Percentiles rank a stretch among this genome's conserved stretches.
Conservation (phyloP, 2,329 filamentous ascomycete genomes). For the Hypoxylon sp. region DNA sequence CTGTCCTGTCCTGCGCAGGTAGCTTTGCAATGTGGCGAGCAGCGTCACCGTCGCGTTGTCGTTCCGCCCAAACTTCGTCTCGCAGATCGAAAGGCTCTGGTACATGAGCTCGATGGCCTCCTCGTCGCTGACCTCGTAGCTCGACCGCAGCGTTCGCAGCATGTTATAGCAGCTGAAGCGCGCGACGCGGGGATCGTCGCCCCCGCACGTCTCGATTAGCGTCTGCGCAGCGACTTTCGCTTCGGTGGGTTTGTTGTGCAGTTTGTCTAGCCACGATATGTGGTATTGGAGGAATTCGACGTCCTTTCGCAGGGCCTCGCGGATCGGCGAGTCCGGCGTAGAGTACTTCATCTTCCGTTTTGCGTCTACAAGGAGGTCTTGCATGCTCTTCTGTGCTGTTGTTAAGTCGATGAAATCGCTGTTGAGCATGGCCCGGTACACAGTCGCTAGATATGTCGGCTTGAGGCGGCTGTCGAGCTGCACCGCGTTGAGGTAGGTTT, state of each 20-base stretch:
- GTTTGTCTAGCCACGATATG: slow-evolving; percentile 29
- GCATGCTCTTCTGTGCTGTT: slow-evolving; percentile 27
- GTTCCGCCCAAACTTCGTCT: slow-evolving; percentile 30
- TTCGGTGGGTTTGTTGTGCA: slow-evolving; percentile 37
- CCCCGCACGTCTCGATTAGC: slow-evolving; percentile 6
- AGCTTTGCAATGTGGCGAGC: slow-evolving; percentile 34
- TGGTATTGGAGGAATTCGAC: slow-evolving; percentile 26
- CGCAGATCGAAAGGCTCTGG: slow-evolving; percentile 31
- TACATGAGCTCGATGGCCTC: slow-evolving; percentile 36
- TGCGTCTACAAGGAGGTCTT: slow-evolving; percentile 26
- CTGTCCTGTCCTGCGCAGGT: slow-evolving; percentile 25
- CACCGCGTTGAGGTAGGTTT: slow-evolving; percentile 28
- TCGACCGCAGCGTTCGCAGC: slow-evolving; percentile 35
- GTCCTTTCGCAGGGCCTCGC: slow-evolving; percentile 17
- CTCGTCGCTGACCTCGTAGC: slow-evolving; percentile 22
- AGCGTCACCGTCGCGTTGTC: slow-evolving; percentile 40
- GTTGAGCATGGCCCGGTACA: slow-evolving; percentile 43
- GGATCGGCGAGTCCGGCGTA: background rate
- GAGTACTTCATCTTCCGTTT: background rate
- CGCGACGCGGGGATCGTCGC: slow-evolving; percentile 31
- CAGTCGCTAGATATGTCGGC: slow-evolving; percentile 38
- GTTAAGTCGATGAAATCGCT: slow-evolving; percentile 36
- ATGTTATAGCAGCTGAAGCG: slow-evolving; percentile 43
- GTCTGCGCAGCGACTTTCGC: slow-evolving; percentile 25
- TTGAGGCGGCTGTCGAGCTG: slow-evolving; percentile 30